Evolutionary conservation across 164 flowering plant species (phyloP), one percentile per base, ranked within the genome.

Genomic region (Euptelea pleiosperma): DNA sequence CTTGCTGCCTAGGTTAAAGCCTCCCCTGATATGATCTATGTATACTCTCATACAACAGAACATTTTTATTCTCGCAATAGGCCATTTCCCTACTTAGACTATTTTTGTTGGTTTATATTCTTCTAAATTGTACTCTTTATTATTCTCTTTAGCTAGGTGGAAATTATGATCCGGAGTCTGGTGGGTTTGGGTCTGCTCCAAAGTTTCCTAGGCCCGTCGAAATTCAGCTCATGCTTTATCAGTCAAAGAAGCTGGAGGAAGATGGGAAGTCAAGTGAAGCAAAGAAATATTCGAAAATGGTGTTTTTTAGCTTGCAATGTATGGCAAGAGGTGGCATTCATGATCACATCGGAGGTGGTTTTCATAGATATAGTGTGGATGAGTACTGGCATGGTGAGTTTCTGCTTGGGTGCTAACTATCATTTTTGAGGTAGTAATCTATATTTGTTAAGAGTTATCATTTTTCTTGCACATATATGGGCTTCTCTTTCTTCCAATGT

Each of bases 151-250:
- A 87, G 98, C 86, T 92, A 43, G 70, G 82, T 37, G 60, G 21
- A 52, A 80, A 77, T 46, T 92, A 80, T 71, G 96, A 92, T 67
- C 64, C 84, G 3, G 60, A 67, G 47, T 74, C 46, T 61, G 98
- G 98, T 44, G 98, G 98, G 10, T 92, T 92, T 77, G 96, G 96
- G 42, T 73, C 91, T 44, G 85, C 96, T 0, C 98, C 96, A 15
- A 92, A 92, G 74, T 92, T 92, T 69, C 96, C 98, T 12, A 82
- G 98, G 57, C 98, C 98, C 37, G 96, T 89, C 43, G 96, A 92
- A 74, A 70, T 82, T 47, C 93, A 87, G 58, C 57, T 87, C 16
- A 85, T 92, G 96, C 82, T 89, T 59, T 86, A 89, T 60, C 70
- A 79, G 29, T 75, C 77, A 9, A 81, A 82, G 57, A 89, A 79